Conservation (phyloP, 2,329 filamentous ascomycete species). For the Epichloe baconii region DNA sequence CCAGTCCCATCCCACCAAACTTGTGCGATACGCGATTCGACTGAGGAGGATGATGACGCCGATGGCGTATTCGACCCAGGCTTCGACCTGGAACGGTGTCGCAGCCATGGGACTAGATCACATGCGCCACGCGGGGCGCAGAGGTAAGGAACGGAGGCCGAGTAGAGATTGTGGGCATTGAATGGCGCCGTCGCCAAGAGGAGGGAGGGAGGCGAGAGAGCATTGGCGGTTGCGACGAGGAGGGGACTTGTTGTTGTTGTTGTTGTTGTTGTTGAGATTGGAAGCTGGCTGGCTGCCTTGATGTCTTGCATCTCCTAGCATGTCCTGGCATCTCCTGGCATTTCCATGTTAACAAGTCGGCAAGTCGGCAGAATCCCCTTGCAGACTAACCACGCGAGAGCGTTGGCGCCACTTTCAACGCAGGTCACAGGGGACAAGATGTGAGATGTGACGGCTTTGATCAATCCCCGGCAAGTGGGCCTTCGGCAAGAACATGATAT, state of each 20-base stretch:
- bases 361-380: neutral
- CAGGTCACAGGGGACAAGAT: neutral
- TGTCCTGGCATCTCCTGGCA: too few relatives aligned
- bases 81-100: conserved; percentile 30
- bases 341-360: too few relatives aligned
- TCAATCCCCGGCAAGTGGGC: too few relatives aligned
- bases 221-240: neutral
- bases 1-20: conserved; percentile 25
- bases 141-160: neutral
- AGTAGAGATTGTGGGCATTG: neutral
- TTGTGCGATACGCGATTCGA: conserved; percentile 26
- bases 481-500: too few relatives aligned
- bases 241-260: too few relatives aligned
- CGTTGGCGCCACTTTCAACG: neutral
- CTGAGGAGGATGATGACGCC: conserved; percentile 24
- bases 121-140: neutral
- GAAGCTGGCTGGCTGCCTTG: neutral
- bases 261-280: neutral
- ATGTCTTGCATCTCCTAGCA: too few relatives aligned
- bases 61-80: conserved; percentile 30
- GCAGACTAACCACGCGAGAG: neutral
- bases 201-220: too few relatives aligned
- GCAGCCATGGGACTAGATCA: conserved; percentile 5
- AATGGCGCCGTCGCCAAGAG: neutral
- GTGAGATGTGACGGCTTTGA: too few relatives aligned